Percentiles rank a stretch among this genome's conserved stretches.
phyloP scores from a whole-genome alignment of 345 rosid genomes.

The Excoecaria cochinchinensis region DNA sequence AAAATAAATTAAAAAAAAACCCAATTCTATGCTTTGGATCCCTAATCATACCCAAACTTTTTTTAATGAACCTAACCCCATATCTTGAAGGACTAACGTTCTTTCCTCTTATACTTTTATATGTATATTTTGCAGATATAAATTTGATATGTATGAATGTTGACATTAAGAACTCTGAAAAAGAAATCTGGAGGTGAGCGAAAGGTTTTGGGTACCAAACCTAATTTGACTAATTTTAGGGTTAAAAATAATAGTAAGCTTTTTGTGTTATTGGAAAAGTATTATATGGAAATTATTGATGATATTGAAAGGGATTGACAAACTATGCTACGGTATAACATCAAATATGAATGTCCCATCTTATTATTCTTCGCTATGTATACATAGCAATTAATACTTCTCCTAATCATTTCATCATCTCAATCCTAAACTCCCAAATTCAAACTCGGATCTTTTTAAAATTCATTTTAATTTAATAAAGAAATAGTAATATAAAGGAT shows the following conservation, averaged over 20 bases:
- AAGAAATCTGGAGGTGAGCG: not conserved
- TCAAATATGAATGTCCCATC: constrained; percentile 36
- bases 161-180: not conserved
- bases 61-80: no score
- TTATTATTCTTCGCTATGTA: constrained; percentile 17
- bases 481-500: no score
- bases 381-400: constrained; percentile 13
- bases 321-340: constrained; percentile 7
- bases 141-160: no score
- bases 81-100: no score
- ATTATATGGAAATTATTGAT: constrained; percentile 26
- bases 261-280: constrained; percentile 5
- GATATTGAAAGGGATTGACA: constrained; percentile 31
- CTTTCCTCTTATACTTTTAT: no score
- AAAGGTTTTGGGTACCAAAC: constrained; percentile 5
- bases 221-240: not conserved
- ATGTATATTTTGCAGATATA: no score
- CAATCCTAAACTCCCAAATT: no score
- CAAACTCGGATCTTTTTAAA: no score
- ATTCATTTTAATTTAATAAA: no score
- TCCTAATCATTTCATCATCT: not conserved
- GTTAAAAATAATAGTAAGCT: not conserved
- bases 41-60: no score
- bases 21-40: no score
- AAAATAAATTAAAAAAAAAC: not conserved